A percentile compares a stretch with the other conserved stretches of the same genome.
Evolutionary conservation across 805 yeast species (phyloP).

Genomic region (Hemisphaericaspora nanyangensis): DNA sequence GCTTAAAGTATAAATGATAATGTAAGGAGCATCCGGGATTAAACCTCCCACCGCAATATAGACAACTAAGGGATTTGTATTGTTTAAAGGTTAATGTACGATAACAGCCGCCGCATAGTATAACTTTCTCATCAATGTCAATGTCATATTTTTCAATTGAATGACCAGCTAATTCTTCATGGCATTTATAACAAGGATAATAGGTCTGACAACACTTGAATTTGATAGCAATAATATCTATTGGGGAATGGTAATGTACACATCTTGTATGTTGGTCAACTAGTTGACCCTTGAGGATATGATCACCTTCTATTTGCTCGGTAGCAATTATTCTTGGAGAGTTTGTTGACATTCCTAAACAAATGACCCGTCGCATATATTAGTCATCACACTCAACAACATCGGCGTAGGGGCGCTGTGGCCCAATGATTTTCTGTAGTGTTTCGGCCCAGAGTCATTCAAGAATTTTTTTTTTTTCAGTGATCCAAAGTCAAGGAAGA

Average conservation of each 20-base stretch:
- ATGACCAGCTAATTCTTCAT: slow-evolving; percentile 17
- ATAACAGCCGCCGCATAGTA: slow-evolving; percentile 37
- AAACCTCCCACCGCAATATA: slow-evolving; percentile 23
- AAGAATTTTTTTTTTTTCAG: too few species aligned
- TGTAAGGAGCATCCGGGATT: slow-evolving; percentile 39
- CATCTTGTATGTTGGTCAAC: slow-evolving; percentile 35
- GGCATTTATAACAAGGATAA: slow-evolving; percentile 41
- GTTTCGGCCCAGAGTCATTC: too few species aligned
- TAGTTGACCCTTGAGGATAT: slow-evolving; percentile 5
- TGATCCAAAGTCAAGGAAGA: too few species aligned
- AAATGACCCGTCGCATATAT: too few species aligned
- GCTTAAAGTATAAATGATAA: slow-evolving; percentile 32
- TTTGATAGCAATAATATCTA: slow-evolving; percentile 38
- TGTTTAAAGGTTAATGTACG: slow-evolving; percentile 24
- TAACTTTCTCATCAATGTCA: slow-evolving; percentile 13
- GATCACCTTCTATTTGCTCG: too few species aligned
- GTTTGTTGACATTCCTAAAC: too few species aligned
- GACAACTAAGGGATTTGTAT: slow-evolving; percentile 21
- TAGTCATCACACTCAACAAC: too few species aligned
- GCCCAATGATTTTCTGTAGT: too few species aligned
- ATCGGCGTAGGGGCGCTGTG: too few species aligned
- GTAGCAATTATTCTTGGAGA: too few species aligned
- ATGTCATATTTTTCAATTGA: slow-evolving; percentile 11
- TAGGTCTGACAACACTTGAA: slow-evolving; percentile 34
- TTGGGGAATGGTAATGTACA: slow-evolving; percentile 28